A percentile compares a stretch with the other conserved stretches of the same genome.
These are phyloP conservation scores for Torulaspora microellipsoides DNA, from an alignment of 805 yeast species.

Conservation along the genomic window DNA sequence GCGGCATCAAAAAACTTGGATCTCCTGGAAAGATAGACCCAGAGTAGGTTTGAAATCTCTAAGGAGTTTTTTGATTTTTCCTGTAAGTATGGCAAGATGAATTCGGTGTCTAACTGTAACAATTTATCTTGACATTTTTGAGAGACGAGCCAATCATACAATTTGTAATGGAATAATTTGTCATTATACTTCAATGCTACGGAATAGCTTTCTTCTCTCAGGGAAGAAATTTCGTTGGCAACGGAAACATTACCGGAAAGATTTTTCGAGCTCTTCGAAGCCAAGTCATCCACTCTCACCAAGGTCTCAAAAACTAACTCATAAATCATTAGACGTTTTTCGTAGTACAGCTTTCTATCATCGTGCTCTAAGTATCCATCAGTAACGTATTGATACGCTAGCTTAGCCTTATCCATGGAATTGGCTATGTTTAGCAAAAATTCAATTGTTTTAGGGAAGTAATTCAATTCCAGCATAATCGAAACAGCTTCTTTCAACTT, in stretches of 20 bases:
- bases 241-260: constrained; percentile 13
- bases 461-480: constrained; percentile 72
- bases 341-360: constrained; percentile 46
- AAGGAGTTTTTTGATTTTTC: constrained; percentile 60
- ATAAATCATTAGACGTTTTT: constrained; percentile 56
- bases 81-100: constrained; percentile 68
- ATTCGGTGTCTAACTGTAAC: constrained; percentile 77
- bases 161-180: constrained; percentile 82
- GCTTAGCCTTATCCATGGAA: constrained; percentile 57
- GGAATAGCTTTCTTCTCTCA: constrained; percentile 69
- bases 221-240: constrained; percentile 43
- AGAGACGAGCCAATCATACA: constrained; percentile 86
- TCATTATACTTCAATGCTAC: constrained; percentile 72
- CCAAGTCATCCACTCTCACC: constrained; percentile 62
- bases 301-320: constrained; percentile 71
- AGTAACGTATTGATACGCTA: constrained; percentile 52
- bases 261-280: constrained; percentile 37
- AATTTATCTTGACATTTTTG: constrained; percentile 75
- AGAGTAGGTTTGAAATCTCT: constrained; percentile 73
- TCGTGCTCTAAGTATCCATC: constrained; percentile 49
- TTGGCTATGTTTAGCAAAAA: constrained; percentile 73
- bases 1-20: constrained; percentile 83
- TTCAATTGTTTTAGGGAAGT: constrained; percentile 80
- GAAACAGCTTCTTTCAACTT: constrained; percentile 75
- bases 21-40: constrained; percentile 84